phyloP scores from a whole-genome alignment of 495 filamentous ascomycete species.

The Glutinoglossum americanum region DNA sequence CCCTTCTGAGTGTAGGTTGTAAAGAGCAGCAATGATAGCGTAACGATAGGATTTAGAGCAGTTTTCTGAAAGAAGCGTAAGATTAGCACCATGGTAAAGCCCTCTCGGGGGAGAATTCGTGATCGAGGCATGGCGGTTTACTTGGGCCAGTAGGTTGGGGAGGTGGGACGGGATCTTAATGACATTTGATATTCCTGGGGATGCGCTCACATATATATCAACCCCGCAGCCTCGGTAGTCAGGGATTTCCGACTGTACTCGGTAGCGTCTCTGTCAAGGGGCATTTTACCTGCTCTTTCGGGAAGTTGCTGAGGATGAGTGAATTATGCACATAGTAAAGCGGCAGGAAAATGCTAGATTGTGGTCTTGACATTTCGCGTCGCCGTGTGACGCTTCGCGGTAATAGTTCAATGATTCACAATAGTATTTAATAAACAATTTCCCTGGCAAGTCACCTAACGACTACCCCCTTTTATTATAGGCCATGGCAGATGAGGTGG shows the following conservation, averaged over 20 bases:
- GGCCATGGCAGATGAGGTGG: slow-evolving; percentile 2
- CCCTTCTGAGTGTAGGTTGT: slow-evolving; percentile 38
- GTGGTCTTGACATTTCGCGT: too few species aligned
- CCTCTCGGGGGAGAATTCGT: background rate
- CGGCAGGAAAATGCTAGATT: background rate
- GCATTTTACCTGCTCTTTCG: too few species aligned
- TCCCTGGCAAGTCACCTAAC: too few species aligned
- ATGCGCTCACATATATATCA: background rate
- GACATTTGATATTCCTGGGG: background rate
- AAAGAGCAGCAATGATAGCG: slow-evolving; percentile 34
- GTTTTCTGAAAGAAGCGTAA: slow-evolving; percentile 28
- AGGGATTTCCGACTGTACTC: background rate
- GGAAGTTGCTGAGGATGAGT: background rate
- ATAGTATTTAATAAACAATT: too few species aligned
- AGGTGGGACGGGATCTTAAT: background rate
- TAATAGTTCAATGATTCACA: too few species aligned
- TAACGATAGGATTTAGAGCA: slow-evolving; percentile 35
- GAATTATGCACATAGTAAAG: background rate
- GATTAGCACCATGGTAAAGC: background rate
- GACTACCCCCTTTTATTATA: background rate
- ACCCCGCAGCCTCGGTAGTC: background rate
- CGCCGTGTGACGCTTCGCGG: too few species aligned
- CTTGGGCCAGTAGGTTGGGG: background rate
- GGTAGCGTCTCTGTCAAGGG: too few species aligned
- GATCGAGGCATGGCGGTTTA: background rate